Base-by-base conservation (phyloP, 202 grass and related monocot genomes). In the Setaria italica region DNA sequence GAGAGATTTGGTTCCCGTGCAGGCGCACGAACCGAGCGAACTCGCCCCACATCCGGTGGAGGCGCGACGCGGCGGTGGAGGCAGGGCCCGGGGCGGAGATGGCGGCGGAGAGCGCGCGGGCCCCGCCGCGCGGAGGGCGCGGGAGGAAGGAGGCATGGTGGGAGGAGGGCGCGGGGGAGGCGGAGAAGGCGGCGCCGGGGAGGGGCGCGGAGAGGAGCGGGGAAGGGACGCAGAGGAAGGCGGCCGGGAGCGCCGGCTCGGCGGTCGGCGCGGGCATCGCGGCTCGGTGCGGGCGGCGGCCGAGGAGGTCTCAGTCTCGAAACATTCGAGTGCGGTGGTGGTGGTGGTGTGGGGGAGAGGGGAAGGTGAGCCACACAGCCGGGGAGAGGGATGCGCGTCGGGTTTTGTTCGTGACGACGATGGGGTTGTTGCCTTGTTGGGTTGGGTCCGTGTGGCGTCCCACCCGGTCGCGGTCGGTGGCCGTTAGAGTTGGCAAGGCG, bases 1-100 rank as follows among this genome's bases (percentile, higher is more conserved):
- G 87, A 43, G 75, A 75, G 76, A 85, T 85, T 66, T 89, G 88
- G 84, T 88, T 92, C 50, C 91, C 88, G 79, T 99, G 96, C 21
- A 95, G 72, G 7, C 84, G 90, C 70, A 91, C 86, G 72, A 94
- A 94, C 67, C 90, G 84, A 47, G 91, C 87, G 90, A 99, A 99
- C 75, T 91, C 90, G 82, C 3, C 77, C 88, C 90, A 94, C 86
- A 99, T 89, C 20, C 83, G 75, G 50, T 95, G 86, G 72, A 94
- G 34, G 41, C 82, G 62, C 12, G 76, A 65, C 25, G 82, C 86
- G n/a, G 65, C 42, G 13, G 54, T 7, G n/a, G 33, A 60, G 8
- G 64, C 45, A 14, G 81, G 67, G 2, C 82, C 82, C n/a, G 77
- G 17, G 54, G 39, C 10, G 54, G 64, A 19, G 4, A 68, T 29